A percentile compares a stretch with the other conserved stretches of the same genome.
Evolutionary conservation across 2,329 filamentous ascomycete genomes (phyloP).

Genomic region (Endoconidiophora polonica): DNA sequence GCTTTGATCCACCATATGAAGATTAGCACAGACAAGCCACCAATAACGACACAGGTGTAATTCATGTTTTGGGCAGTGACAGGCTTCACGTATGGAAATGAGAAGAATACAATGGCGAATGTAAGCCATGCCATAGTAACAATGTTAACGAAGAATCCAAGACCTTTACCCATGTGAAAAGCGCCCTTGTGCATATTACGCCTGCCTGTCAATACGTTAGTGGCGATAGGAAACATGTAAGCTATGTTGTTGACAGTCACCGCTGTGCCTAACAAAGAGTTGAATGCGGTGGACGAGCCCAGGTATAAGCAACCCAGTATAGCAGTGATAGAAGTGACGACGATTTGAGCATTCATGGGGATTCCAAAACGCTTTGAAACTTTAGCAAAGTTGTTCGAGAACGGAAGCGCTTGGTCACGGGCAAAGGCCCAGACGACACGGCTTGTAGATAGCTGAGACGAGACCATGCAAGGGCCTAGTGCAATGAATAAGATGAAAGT

Average conservation of each 20-base stretch:
- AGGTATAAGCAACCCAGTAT: slow-evolving; percentile 27
- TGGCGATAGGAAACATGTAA: slow-evolving; percentile 28
- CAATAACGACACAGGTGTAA: slow-evolving; percentile 28
- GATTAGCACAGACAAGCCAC: slow-evolving; percentile 22
- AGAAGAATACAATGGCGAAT: slow-evolving; percentile 28
- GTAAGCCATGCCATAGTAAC: slow-evolving; percentile 23
- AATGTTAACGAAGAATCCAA: slow-evolving; percentile 22
- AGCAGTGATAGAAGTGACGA: slow-evolving; percentile 21
- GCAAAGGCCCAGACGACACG: slow-evolving; percentile 27
- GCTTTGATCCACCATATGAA: slow-evolving; percentile 28
- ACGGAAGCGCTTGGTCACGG: slow-evolving; percentile 26
- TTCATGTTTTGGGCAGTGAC: slow-evolving; percentile 27
- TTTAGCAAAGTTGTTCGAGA: slow-evolving; percentile 22
- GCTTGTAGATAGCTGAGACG: slow-evolving; percentile 21
- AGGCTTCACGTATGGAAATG: slow-evolving; percentile 26
- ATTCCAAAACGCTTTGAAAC: slow-evolving; percentile 21
- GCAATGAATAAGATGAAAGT: slow-evolving; percentile 27
- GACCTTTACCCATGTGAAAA: slow-evolving; percentile 21
- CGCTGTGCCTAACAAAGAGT: slow-evolving; percentile 23
- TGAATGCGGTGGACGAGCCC: slow-evolving; percentile 27
- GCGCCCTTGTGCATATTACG: slow-evolving; percentile 24
- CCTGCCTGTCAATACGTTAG: slow-evolving; percentile 25
- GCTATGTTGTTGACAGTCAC: slow-evolving; percentile 29
- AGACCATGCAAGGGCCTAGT: slow-evolving; percentile 25
- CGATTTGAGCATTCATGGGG: slow-evolving; percentile 24